Conservation (phyloP, 1,284 basidiomycete genomes). For the Rhizoctonia solani region DNA sequence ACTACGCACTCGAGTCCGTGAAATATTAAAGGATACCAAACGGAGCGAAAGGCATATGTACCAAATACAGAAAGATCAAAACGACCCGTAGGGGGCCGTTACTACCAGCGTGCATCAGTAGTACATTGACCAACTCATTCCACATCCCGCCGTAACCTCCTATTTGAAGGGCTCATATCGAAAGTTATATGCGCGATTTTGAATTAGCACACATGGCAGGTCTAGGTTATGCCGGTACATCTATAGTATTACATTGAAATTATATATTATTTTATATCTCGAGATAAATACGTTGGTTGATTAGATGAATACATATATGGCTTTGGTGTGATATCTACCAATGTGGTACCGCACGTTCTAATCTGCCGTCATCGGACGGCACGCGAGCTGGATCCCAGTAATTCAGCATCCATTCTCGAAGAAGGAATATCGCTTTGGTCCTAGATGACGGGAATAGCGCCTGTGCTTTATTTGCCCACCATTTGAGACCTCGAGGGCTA, state of each 20-base stretch:
- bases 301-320: not conserved
- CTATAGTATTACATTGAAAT: not conserved
- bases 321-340: not conserved
- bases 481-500: slow-evolving; percentile 12
- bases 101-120: not conserved
- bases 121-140: too few relatives aligned
- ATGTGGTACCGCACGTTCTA: slow-evolving; percentile 5
- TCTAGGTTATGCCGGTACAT: too few relatives aligned
- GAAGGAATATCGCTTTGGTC: slow-evolving; percentile 1
- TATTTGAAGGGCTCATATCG: not conserved
- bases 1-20: slow-evolving; percentile 1
- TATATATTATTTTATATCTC: not conserved
- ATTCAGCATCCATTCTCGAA: slow-evolving; percentile 23
- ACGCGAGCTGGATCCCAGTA: slow-evolving; percentile 14
- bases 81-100: not conserved
- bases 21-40: slow-evolving; percentile 25
- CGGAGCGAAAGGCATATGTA: slow-evolving; percentile 17
- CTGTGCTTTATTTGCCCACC: slow-evolving; percentile 14
- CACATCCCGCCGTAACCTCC: too few relatives aligned
- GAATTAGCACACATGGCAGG: too few relatives aligned
- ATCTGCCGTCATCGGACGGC: not conserved
- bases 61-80: slow-evolving; percentile 15
- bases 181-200: not conserved
- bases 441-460: slow-evolving; percentile 2
- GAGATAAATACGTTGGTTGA: not conserved